Conservation (phyloP, 257 asterid species). For the Jacaranda mimosifolia region DNA sequence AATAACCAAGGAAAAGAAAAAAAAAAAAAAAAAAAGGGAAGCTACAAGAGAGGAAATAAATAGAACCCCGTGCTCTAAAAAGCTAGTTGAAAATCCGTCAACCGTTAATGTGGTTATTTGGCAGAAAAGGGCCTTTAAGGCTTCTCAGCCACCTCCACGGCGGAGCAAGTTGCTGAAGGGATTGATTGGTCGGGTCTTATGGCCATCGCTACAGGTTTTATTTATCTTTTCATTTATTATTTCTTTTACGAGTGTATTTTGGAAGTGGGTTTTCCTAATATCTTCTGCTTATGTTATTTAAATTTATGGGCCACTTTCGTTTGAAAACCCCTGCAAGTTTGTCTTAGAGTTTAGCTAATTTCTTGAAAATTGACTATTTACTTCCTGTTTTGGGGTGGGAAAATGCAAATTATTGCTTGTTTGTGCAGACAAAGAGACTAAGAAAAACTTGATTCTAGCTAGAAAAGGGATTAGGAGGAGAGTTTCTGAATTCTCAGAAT, state of each 20-base stretch:
- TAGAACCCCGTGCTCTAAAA: too few relatives aligned
- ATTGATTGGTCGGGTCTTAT: slow-evolving; percentile 66
- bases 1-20: too few relatives aligned
- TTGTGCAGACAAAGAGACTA: neutral
- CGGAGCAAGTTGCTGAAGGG: slow-evolving; percentile 71
- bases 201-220: slow-evolving; percentile 68
- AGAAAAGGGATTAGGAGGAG: neutral
- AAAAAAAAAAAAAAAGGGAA: too few relatives aligned
- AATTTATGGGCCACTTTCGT: neutral
- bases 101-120: slow-evolving; percentile 57
- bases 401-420: neutral
- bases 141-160: slow-evolving; percentile 65
- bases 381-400: neutral
- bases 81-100: neutral
- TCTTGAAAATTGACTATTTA: neutral
- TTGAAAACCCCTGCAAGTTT: neutral
- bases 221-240: neutral
- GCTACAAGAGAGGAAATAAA: too few relatives aligned
- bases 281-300: neutral
- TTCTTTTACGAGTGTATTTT: slow-evolving; percentile 1
- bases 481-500: neutral
- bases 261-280: neutral
- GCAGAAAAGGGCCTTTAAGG: slow-evolving; percentile 58
- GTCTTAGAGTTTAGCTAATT: neutral
- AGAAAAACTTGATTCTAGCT: neutral